Evolutionary conservation across 768 basidiomycete genomes (phyloP), one percentile per base, ranked within the genome.

Genomic region (Lactarius psammicola): DNA sequence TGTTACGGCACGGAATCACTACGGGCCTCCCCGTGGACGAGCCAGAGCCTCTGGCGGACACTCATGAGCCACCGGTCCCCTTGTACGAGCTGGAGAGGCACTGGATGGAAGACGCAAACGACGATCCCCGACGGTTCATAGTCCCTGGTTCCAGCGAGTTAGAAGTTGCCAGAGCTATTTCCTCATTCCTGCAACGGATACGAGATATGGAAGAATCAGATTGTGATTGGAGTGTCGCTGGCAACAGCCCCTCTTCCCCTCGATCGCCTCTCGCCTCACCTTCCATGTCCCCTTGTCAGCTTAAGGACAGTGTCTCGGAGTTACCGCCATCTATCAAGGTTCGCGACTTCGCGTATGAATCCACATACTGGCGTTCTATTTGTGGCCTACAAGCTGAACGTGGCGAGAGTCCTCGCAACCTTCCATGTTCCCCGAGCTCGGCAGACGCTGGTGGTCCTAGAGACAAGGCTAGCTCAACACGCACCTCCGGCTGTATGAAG

Each of bases 51-150:
- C 34, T 55, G 49, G 76, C 80, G 9, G 77, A 81, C 23, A 66
- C 63, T 5, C 31, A 70, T 9, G 71, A 75, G 2, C 76, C 75
- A 11, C 77, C 80, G 0, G 73, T 79, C 26, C 72, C 75, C 13
- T 67, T 70, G 3, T 72, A 76, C 26, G 75, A 75, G 30, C 75
- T 80, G 65, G 71, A 74, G 56, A 72, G 72, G 13, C 72, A 72
- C 36, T 81, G 80, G 79, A 74, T 75, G 2, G 72, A 71, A 10
- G 73, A 73, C 9, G 71, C 81, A 60, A 74, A 78, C 10, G 71
- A 72, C 23, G 56, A 49, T 4, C 78, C 80, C 38, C 69, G 72
- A 23, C 74, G 80, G 7, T 69, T 79, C 38, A 69, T 80, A 20
- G 77, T 78, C 3, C 79, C 80, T 42, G 76, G 78, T 71, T 4